Evolutionary conservation across 78 protist species (phyloP).

Genomic region (Bigelowiella natans): DNA sequence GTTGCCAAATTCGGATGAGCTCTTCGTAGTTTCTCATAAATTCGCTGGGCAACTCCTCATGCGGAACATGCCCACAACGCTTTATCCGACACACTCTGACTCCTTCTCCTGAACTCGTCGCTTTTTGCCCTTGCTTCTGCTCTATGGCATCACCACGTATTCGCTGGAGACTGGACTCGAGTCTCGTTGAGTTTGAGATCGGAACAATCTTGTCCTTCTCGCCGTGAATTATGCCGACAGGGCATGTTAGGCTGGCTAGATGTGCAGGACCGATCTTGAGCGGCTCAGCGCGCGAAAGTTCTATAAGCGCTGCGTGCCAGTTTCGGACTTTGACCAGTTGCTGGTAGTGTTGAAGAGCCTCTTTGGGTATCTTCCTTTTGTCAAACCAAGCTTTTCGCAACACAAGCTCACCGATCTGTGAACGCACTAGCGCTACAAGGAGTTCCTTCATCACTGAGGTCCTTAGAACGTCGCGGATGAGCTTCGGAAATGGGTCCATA

Average conservation of each 20-base stretch:
- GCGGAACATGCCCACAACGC: neutral
- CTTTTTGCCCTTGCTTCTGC: neutral
- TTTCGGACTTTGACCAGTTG: neutral
- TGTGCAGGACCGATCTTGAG: neutral
- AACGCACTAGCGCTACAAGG: neutral
- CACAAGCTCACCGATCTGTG: neutral
- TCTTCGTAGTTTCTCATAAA: neutral
- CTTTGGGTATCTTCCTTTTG: neutral
- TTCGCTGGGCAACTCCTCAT: neutral
- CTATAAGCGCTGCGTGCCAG: neutral
- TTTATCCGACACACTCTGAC: neutral
- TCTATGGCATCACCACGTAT: neutral
- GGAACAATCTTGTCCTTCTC: neutral
- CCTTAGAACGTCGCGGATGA: neutral
- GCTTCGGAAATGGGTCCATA: neutral
- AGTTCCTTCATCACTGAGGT: neutral
- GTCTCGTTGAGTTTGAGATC: neutral
- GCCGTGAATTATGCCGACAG: neutral
- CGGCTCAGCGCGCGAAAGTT: neutral
- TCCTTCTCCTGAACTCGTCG: neutral
- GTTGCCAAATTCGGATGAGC: no score
- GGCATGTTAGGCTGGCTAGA: neutral
- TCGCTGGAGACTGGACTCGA: neutral
- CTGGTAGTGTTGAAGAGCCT: neutral
- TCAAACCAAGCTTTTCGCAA: neutral